phyloP scores from a whole-genome alignment of 177 flowering plant genomes.

The Tripterygium wilfordii region DNA sequence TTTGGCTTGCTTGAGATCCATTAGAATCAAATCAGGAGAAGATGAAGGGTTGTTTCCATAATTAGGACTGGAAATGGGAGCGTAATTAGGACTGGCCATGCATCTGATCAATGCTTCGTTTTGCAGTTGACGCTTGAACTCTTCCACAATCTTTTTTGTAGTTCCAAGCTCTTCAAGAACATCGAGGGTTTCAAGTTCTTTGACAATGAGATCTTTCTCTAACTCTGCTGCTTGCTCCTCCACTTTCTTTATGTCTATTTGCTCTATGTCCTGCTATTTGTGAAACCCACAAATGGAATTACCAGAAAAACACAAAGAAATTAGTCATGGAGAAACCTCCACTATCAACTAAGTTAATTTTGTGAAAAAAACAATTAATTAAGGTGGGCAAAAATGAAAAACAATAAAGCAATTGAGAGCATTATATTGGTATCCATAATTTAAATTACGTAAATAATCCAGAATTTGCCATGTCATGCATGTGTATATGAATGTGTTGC shows the following conservation, averaged over 20 bases:
- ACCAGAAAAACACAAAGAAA: no score
- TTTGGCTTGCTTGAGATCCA: constrained; percentile 43
- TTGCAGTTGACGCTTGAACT: constrained; percentile 31
- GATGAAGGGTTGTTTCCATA: no score
- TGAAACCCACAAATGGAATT: no score
- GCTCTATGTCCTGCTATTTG: constrained; percentile 21
- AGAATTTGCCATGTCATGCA: no score
- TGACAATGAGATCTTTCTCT: constrained; percentile 38
- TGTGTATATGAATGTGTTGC: no score
- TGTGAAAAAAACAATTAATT: no score
- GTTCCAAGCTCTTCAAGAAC: constrained; percentile 40
- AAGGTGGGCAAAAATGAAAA: no score
- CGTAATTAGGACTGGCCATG: constrained; percentile 11
- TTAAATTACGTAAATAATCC: no score
- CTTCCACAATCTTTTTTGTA: constrained; percentile 38
- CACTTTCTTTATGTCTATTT: constrained; percentile 33
- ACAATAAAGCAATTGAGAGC: no score
- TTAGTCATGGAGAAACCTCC: no score
- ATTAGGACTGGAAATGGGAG: constrained; percentile 9
- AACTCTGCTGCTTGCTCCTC: constrained; percentile 41
- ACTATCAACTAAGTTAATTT: no score
- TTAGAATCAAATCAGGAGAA: constrained; percentile 32
- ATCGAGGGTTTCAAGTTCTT: constrained; percentile 40
- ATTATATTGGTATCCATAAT: no score
- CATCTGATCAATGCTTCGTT: constrained; percentile 22